Evolutionary conservation across 352 stramenopile species (phyloP), one percentile per base, ranked within the genome.

Genomic region (Phytopythium vexans): DNA sequence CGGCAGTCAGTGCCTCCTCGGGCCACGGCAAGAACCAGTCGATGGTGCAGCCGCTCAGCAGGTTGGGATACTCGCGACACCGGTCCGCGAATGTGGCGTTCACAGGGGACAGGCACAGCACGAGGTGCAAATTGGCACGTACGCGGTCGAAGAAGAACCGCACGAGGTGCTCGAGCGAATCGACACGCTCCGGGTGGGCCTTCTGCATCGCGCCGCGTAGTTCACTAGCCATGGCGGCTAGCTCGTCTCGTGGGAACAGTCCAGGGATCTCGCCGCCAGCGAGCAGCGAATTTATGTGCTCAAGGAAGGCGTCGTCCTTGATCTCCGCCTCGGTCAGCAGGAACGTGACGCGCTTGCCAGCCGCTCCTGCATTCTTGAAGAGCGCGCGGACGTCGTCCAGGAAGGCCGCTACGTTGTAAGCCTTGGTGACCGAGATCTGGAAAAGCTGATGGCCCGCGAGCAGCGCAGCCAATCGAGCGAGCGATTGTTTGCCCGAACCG

Each of bases 11-110:
- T 3, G 90, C 90, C 50, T 97, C 82, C 37, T 88, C 68, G 1
- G 90, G 90, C 89, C 90, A 97, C 4, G 87, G 66, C 40, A 97
- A 58, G 56, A 96, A 97, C 86, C 88, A 97, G 59, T 97, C 82
- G 46, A 97, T 86, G 5, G 82, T 96, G 47, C 78, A 96, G 8
- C 86, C 86, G 54, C 66, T 89, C 37, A 97, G 84, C 14, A 97
- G 62, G 36, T 91, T 86, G 4, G 90, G 89, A 47, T 97, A 97
- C 48, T 95, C 88, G 9, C 85, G 78, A 46, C 85, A 92, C 1
- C 86, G 70, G 7, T 94, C 87, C 3, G 72, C 69, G 56, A 97
- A 96, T 7, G 54, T 61, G 27, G 66, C 50, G 56, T 78, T 93
- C 14, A 97, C 83, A 0, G 90, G 90, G 8, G 88, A 97, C 14